Conservation (phyloP, 768 basidiomycete genomes). For the Macrolepiota fuliginosa region DNA sequence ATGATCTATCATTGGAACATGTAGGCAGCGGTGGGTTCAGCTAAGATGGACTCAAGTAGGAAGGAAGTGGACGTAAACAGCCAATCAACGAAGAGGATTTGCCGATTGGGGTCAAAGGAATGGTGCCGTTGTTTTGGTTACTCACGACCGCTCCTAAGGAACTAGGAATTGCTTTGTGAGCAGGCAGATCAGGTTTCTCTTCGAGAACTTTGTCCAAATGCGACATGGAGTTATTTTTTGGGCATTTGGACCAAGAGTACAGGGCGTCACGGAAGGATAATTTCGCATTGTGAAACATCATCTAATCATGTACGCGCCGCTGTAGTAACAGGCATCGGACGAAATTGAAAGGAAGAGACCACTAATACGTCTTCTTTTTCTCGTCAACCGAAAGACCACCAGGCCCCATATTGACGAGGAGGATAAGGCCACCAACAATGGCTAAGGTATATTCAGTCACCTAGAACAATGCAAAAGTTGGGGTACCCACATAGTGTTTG, state of each 20-base stretch:
- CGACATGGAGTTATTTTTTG: neutral
- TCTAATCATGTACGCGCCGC: neutral
- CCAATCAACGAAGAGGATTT: no score
- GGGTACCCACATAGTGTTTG: slow-evolving; percentile 75
- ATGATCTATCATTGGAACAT: no score
- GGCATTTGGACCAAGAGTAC: neutral
- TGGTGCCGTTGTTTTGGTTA: no score
- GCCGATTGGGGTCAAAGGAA: no score
- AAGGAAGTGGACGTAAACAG: no score
- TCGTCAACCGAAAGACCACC: slow-evolving; percentile 97
- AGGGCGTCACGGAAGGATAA: neutral
- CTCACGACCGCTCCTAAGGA: no score
- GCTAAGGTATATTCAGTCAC: slow-evolving; percentile 33
- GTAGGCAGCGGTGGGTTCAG: no score
- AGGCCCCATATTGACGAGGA: slow-evolving; percentile 98
- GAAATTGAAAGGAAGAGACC: slow-evolving; percentile 4
- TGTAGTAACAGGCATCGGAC: neutral
- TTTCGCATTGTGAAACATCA: neutral
- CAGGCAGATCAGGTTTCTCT: no score
- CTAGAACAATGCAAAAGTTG: neutral
- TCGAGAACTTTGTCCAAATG: no score
- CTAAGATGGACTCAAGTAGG: no score
- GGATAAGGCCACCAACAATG: slow-evolving; percentile 95
- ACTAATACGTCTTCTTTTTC: slow-evolving; percentile 94
- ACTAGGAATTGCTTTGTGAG: no score